Evolutionary conservation across 257 asterid species (phyloP).

Genomic region (Parsonsia alboflavescens): DNA sequence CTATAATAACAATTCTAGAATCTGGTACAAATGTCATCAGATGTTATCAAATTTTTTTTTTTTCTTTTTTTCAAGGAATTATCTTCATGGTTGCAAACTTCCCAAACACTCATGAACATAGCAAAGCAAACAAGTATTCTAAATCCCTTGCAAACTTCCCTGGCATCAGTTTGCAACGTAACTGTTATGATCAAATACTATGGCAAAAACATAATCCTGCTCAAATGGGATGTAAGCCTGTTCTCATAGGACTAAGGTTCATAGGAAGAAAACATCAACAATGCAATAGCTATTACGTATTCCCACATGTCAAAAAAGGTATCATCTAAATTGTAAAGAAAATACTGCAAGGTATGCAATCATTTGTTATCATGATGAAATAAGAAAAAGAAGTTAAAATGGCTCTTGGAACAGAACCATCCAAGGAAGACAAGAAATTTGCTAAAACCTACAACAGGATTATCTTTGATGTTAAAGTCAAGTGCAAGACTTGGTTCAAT

Average conservation of each 20-base stretch:
- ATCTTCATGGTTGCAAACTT: background rate
- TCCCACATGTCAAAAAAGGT: background rate
- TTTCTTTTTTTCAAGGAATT: background rate
- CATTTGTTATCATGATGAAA: background rate
- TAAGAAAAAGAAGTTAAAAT: background rate
- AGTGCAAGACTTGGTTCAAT: constrained; percentile 82
- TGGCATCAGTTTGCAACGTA: background rate
- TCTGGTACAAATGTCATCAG: too few relatives aligned
- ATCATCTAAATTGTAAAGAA: too few relatives aligned
- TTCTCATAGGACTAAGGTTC: background rate
- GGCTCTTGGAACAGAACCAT: background rate
- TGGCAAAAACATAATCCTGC: background rate
- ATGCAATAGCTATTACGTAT: background rate
- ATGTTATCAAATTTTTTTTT: background rate
- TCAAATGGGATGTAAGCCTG: background rate
- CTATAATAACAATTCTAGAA: background rate
- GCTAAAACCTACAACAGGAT: constrained; percentile 38
- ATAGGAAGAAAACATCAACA: background rate
- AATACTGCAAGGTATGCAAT: background rate
- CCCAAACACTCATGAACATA: background rate
- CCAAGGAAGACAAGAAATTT: background rate
- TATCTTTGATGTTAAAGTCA: constrained; percentile 77
- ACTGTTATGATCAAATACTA: background rate
- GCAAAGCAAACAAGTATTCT: background rate
- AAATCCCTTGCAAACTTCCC: background rate